Evolutionary conservation across 768 basidiomycete species (phyloP), one percentile per base, ranked within the genome.

Genomic region (Serendipita indica): DNA sequence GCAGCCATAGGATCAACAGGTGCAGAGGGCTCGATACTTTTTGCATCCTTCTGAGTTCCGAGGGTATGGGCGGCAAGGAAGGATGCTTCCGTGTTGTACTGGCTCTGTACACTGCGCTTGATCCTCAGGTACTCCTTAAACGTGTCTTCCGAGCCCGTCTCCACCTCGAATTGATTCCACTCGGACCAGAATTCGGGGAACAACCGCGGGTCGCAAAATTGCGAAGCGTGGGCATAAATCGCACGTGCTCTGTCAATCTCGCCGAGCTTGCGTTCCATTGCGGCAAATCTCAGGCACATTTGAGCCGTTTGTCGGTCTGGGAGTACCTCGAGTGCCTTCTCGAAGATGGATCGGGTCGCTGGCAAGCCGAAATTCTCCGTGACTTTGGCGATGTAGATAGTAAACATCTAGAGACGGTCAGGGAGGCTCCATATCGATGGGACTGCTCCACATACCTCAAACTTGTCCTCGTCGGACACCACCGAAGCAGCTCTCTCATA

Each of bases 91-190:
- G 96, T 99, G 70, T 99, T 98, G 77, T 96, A 99, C 67, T 92
- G 89, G 27, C 94, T 92, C 71, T 99, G 96, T 14, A 99, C 96
- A 65, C 93, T 92, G 60, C 96, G 83, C 72, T 94, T 96, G 75
- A 98, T 96, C 34, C 93, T 83, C 60, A 91, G 69, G 65, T 69
- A 75, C 65, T 75, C 75, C 49, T 75, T 62, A 83, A 99, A 99
- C 0, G 96, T 99, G 68, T 99, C 96, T 69, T 99, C 96, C 1
- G 90, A 94, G 1, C 96, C 96, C 2, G 92, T 96, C 69, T 98
- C 96, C 66, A 98, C 90, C 72, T 99, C 96, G 73, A 98, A 99
- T 56, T 76, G 76, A 69, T 98, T 92, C 96, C 96, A 98, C 68
- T 96, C 90, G 30, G 77, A 71, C 96, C 96, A 98, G 77, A 98